Evolutionary conservation across 1,284 basidiomycete species (phyloP), one percentile per base, ranked within the genome.

Genomic region (Cutaneotrichosporon sp.): DNA sequence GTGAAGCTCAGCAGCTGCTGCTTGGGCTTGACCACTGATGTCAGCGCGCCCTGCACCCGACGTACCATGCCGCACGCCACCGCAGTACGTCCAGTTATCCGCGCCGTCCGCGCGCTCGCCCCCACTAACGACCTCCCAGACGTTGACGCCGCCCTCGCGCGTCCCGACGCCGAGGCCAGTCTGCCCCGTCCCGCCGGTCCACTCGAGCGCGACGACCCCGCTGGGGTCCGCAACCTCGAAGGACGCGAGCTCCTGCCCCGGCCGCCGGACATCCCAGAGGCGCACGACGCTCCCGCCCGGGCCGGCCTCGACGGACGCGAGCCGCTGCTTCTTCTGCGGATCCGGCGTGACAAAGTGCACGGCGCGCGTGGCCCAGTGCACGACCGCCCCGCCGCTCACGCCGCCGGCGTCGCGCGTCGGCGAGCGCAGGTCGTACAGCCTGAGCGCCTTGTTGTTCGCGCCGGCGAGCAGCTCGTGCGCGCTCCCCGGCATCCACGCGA

Each of bases 191-290:
- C 60, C 65, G 1, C 67, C 68, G 33, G 67, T 64, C 77, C 77
- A 79, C 45, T 72, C 60, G 43, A 79, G 38, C 1, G 66, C 67
- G 9, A 69, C 57, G 2, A 77, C 65, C 1, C 50, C 56, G 2
- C 45, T 42, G 0, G 65, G 62, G 4, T 69, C 70, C 3, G 53
- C 27, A 5, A 73, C 68, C 4, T 77, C 73, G 27, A 76, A 71
- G 36, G 61, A 68, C 9, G 75, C 27, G 5, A 78, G 31, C 34
- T 79, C 79, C 2, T 47, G 42, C 0, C 67, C 69, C 2, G 71
- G 58, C 34, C 69, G 72, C 18, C 78, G 64, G 1, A 65, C 69
- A 65, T 80, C 79, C 76, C 76, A 80, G 10, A 80, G 52, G 9
- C 72, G 66, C 5, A 79, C 77, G 18, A 71, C 65, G 6, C 72